These are phyloP conservation scores for Aethionema arabicum DNA, from an alignment of 345 rosid genomes.

Conservation along the genomic window DNA sequence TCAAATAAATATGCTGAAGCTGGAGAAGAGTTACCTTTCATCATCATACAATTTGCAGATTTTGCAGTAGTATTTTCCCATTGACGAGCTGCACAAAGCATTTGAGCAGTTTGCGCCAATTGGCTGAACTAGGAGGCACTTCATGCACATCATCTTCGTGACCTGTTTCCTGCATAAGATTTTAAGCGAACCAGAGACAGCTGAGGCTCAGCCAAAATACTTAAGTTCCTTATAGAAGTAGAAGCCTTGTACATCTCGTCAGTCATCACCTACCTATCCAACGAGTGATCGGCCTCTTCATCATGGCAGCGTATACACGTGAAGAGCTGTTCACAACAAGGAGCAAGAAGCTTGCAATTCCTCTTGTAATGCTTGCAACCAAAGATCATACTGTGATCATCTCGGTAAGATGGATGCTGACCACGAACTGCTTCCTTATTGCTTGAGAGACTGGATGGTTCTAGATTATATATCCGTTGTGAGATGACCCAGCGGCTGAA, in stretches of 20 bases:
- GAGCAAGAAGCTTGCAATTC: conserved; percentile 74
- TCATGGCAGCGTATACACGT: conserved; percentile 82
- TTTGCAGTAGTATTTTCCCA: conserved; percentile 79
- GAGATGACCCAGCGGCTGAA: conserved; percentile 73
- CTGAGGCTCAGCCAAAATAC: conserved; percentile 6
- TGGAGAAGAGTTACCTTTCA: conserved; percentile 50
- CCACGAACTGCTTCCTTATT: conserved; percentile 47
- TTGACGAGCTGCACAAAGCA: conserved; percentile 55
- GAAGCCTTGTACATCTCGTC: not conserved
- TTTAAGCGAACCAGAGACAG: not conserved
- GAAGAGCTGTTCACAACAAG: conserved; percentile 70
- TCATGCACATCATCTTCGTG: conserved; percentile 88
- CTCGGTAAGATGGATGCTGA: conserved; percentile 61
- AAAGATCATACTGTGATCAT: conserved; percentile 52
- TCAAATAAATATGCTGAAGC: not conserved
- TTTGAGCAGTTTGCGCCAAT: conserved; percentile 60
- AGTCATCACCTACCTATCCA: conserved; percentile 56
- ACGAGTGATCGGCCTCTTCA: conserved; percentile 74
- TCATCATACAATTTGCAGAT: conserved; percentile 81
- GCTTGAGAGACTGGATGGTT: conserved; percentile 39
- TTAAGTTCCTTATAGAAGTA: not conserved
- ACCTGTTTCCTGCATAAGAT: conserved; percentile 57
- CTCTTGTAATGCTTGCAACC: conserved; percentile 86
- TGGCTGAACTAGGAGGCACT: conserved; percentile 65
- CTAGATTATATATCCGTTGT: conserved; percentile 46